These are phyloP conservation scores for Casaregolazyma suthepensis DNA, from an alignment of 1,139 yeast species.

Conservation along the genomic window DNA sequence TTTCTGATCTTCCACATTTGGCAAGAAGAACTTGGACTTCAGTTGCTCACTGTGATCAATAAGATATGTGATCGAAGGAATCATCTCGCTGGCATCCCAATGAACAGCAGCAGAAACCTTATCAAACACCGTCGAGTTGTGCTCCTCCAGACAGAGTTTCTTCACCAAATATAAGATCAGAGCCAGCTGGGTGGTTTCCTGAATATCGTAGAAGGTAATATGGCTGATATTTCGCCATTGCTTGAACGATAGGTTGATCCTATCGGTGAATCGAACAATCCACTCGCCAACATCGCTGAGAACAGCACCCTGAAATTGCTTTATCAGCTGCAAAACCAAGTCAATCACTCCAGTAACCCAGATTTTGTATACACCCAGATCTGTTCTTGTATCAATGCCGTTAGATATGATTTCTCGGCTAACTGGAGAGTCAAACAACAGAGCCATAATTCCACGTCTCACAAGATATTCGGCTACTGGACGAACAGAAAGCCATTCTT, in stretches of 20 bases:
- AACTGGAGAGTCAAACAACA: conserved; percentile 67
- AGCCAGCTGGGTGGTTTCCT: conserved; percentile 77
- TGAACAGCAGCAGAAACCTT: conserved; percentile 8
- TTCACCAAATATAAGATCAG: conserved; percentile 54
- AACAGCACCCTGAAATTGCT: conserved; percentile 57
- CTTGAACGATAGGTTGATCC: conserved; percentile 52
- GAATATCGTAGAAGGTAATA: conserved; percentile 59
- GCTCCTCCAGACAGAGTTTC: conserved; percentile 36
- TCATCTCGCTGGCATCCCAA: conserved; percentile 37
- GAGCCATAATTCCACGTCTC: conserved; percentile 59
- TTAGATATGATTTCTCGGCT: conserved; percentile 65
- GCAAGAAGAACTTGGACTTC: conserved; percentile 59
- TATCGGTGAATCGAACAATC: conserved; percentile 57
- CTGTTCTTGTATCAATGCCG: conserved; percentile 43
- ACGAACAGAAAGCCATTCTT: conserved; percentile 60
- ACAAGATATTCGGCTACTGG: conserved; percentile 63
- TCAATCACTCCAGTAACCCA: conserved; percentile 84
- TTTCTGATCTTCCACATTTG: conserved; percentile 53
- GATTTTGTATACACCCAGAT: conserved; percentile 57
- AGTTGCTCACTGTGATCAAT: conserved; percentile 82
- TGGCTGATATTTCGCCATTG: conserved; percentile 65
- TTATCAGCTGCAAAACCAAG: conserved; percentile 52
- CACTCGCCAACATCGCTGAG: conserved; percentile 63
- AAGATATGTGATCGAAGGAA: conserved; percentile 57
- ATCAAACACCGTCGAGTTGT: conserved; percentile 13